These are phyloP conservation scores for Albizia julibrissin DNA, from an alignment of 306 rosid genomes.

Conservation along the genomic window DNA sequence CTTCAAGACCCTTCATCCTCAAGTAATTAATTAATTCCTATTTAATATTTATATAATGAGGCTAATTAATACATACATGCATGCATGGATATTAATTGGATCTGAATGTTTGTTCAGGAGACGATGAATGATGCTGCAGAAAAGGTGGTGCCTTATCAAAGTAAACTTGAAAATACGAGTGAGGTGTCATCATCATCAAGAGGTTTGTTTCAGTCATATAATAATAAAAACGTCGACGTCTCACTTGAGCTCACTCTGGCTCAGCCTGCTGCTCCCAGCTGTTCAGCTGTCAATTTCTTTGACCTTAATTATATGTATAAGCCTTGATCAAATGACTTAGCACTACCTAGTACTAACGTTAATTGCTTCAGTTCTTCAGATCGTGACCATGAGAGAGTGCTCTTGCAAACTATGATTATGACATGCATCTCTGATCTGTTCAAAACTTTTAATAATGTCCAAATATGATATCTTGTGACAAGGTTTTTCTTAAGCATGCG, in stretches of 20 bases:
- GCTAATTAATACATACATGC: too few species aligned
- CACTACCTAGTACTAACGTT: not conserved
- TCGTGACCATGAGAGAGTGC: not conserved
- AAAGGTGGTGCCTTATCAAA: slow-evolving; percentile 20
- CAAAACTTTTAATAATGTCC: not conserved
- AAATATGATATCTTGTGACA: not conserved
- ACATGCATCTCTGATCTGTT: not conserved
- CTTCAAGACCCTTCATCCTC: slow-evolving; percentile 40
- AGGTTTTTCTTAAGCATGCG: not conserved
- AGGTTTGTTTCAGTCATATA: slow-evolving; percentile 3
- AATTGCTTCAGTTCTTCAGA: not conserved
- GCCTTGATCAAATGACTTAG: not conserved
- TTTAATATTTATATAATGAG: not conserved
- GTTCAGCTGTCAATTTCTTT: not conserved
- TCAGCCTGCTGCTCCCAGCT: not conserved
- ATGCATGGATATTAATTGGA: too few species aligned
- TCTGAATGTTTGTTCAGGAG: slow-evolving; percentile 34
- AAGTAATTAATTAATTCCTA: slow-evolving; percentile 31
- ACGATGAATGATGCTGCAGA: slow-evolving; percentile 4
- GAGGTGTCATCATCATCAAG: slow-evolving; percentile 25
- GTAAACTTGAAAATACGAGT: slow-evolving; percentile 26
- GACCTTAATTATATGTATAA: not conserved
- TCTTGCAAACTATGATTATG: not conserved
- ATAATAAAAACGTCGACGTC: slow-evolving; percentile 38
- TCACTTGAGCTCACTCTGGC: slow-evolving; percentile 68